Conservation (phyloP, 441 rosid species). For the Pelargonium exstipulatum region DNA sequence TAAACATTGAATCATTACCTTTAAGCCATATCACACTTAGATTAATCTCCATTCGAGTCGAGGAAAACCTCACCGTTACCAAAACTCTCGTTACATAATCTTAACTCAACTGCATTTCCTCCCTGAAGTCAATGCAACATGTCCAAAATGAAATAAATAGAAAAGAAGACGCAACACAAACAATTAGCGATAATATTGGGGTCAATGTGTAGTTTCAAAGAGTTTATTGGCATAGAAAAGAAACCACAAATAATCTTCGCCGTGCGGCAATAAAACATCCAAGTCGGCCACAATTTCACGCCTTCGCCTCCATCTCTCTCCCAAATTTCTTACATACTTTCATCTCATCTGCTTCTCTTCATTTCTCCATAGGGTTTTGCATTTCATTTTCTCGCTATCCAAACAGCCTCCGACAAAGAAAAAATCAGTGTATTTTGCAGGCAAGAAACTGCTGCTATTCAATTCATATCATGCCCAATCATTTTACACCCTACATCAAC, state of each 20-base stretch:
- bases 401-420: conserved; percentile 1
- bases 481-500: background rate
- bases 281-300: background rate
- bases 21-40: too few relatives aligned
- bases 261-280: background rate
- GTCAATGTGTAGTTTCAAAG: background rate
- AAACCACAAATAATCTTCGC: background rate
- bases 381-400: conserved; percentile 3
- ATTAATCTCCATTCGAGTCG: too few relatives aligned
- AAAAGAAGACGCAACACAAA: too few relatives aligned
- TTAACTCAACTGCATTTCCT: too few relatives aligned
- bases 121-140: too few relatives aligned
- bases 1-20: too few relatives aligned
- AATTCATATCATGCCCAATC: background rate
- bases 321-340: background rate
- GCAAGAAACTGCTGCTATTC: background rate
- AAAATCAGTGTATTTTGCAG: conserved; percentile 3
- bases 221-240: background rate
- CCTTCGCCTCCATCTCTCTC: background rate
- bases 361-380: conserved; percentile 3
- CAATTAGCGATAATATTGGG: background rate
- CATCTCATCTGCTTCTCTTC: background rate
- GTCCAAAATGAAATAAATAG: too few relatives aligned
- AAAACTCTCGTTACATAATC: too few relatives aligned
- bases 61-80: too few relatives aligned